Conservation (phyloP, 2,329 filamentous ascomycete genomes). For the Nothopassalora personata region DNA sequence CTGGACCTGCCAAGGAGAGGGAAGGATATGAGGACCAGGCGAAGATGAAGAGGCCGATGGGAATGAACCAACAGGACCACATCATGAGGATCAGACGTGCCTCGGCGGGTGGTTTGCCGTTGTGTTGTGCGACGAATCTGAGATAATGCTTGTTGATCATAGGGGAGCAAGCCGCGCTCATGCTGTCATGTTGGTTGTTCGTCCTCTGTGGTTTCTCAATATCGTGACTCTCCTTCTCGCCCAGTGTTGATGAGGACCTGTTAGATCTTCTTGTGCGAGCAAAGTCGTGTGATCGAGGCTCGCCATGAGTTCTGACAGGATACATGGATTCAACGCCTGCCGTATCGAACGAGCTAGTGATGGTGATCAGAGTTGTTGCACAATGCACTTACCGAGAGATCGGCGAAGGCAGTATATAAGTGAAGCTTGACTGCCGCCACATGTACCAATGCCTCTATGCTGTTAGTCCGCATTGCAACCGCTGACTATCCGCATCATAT, state of each 20-base stretch:
- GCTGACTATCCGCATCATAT: constrained; percentile 6
- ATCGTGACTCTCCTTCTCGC: constrained; percentile 6
- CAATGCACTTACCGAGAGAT: neutral
- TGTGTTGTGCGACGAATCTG: constrained; percentile 54
- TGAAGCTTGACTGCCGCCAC: neutral
- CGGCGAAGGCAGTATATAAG: neutral
- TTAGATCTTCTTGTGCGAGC: neutral
- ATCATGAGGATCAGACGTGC: constrained; percentile 69
- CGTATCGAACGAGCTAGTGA: neutral
- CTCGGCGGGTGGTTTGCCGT: constrained; percentile 72
- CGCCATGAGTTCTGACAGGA: neutral
- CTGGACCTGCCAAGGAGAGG: constrained; percentile 65
- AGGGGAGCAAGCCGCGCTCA: constrained; percentile 42
- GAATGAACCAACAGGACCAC: constrained; percentile 53
- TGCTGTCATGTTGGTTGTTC: neutral
- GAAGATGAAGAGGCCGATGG: constrained; percentile 62
- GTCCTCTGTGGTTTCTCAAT: neutral
- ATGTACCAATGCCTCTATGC: neutral
- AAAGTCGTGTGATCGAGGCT: constrained; percentile 6
- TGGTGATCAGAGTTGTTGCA: neutral
- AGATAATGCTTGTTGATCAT: constrained; percentile 79
- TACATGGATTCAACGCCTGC: neutral
- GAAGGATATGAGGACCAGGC: constrained; percentile 63
- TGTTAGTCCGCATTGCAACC: constrained; percentile 12
- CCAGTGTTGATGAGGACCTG: constrained; percentile 1